Evolutionary conservation across 2,329 filamentous ascomycete genomes (phyloP), one percentile per base, ranked within the genome.

Genomic region (Colletotrichum noveboracense): DNA sequence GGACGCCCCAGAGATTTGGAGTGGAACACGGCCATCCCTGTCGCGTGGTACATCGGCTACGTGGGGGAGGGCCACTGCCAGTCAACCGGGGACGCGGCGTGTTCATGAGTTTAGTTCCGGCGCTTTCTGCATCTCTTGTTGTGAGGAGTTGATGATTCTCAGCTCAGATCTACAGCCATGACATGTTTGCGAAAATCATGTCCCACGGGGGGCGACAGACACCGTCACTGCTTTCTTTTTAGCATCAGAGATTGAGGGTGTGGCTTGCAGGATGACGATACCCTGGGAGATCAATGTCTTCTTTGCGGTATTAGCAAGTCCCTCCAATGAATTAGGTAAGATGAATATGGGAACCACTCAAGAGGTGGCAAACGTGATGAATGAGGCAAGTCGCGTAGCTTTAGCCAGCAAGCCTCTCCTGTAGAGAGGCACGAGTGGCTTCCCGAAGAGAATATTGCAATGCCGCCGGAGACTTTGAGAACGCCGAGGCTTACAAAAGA

Each of bases 401-500:
- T 5, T 21, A 24, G 43, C 43, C 10, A 21, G 43, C n/a, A 52
- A 21, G n/a, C 14, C 21, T 26, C 24, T 58, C 13, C 12, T 30
- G 3, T 61, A 24, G 58, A 30, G 28, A 26, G 28, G 58, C 28
- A 61, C 10, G 10, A 26, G 58, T 18, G 13, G 58, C 24, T 61
- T 28, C 28, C 18, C 18, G 28, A 60, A 14, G 13, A 61, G 58
- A 32, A 61, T 0, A 3, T 7, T 34, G 28, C 48, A 38, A 58
- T 61, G 61, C 14, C 2, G 43, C 43, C n/a, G 0, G 43, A 52
- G 43, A 21, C n/a, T 5, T 52, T 52, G n/a, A 18, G 10, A 71
- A 34, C 52, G 73, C 73, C 73, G 28, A 72, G 69, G 16, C 28
- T 62, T 30, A 14, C 69, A 68, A 68, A 65, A 64, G 64, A 26